These are phyloP conservation scores for Fusarium sarcochroum DNA, from an alignment of 2,329 filamentous ascomycete genomes.

Conservation along the genomic window DNA sequence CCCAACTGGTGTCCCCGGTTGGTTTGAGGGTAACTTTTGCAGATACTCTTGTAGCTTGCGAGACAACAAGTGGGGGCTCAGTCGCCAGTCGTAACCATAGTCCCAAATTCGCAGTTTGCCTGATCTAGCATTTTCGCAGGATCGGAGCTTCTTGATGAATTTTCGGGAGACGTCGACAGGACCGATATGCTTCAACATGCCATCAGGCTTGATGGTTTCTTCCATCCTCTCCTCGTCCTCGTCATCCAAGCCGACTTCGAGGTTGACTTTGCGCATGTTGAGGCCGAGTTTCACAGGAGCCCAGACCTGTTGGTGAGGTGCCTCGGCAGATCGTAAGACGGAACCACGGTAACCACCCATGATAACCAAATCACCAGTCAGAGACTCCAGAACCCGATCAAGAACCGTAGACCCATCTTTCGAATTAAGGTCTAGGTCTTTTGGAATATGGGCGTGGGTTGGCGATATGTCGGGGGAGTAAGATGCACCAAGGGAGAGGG, in stretches of 20 bases:
- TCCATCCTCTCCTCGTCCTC: conserved; percentile 89
- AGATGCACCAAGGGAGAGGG: conserved; percentile 51
- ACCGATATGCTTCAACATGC: conserved; percentile 92
- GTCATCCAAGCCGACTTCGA: conserved; percentile 85
- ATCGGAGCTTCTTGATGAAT: conserved; percentile 82
- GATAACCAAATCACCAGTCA: conserved; percentile 89
- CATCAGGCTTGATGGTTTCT: conserved; percentile 84
- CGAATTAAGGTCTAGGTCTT: conserved; percentile 22
- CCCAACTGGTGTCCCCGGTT: conserved; percentile 63
- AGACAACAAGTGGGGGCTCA: conserved; percentile 84
- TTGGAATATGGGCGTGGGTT: conserved; percentile 47
- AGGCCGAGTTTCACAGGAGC: conserved; percentile 93
- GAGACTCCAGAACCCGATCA: conserved; percentile 71
- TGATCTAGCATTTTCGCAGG: conserved; percentile 78
- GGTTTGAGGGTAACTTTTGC: conserved; percentile 81
- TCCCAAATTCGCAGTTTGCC: conserved; percentile 86
- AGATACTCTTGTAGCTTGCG: conserved; percentile 80
- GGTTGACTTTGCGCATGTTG: conserved; percentile 90
- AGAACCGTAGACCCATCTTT: conserved; percentile 54
- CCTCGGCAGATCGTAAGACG: conserved; percentile 85
- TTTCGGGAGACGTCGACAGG: conserved; percentile 90
- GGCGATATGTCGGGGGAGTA: conserved; percentile 46
- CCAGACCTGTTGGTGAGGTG: conserved; percentile 90
- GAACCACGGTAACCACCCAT: conserved; percentile 94
- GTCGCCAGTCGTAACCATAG: conserved; percentile 95